Base-by-base conservation (phyloP, 768 basidiomycete genomes). In the Amanita rubescens region DNA sequence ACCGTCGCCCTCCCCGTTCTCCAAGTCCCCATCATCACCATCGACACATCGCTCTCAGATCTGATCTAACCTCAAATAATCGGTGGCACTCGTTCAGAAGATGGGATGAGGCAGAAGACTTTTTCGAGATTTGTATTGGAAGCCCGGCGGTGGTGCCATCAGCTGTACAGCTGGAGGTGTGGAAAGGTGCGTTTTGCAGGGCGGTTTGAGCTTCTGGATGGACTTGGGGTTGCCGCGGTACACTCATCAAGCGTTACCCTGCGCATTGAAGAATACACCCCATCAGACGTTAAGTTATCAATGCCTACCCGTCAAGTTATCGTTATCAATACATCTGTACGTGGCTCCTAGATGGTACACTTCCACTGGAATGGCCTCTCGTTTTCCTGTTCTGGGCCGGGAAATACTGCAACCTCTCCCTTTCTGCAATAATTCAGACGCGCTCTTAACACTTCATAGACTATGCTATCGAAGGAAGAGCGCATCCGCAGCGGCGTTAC, bases 101-200 rank as follows among this genome's bases (percentile, higher is more conserved):
- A 15, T 93, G 85, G 81, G 60, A 70, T 2, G 76, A 83, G 8
- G 88, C 92, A 0, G 80, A 82, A 54, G 85, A 90, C 52, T 83
- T 79, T 57, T 85, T 94, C 47, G 92, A 95, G 68, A 85, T 87
- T 24, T 86, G 85, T 55, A 82, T 84, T 20, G 80, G 78, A 32
- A 76, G 78, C 19, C 86, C 81, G 4, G 85, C 77, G 22, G 70
- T 64, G 9, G 75, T 67, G 37, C 79, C 82, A 0, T 76, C 81
- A 3, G 81, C 85, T 7, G 71, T 94, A 3, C 92, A 95, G 65
- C 67, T 93, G 60, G 92, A 94, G 62, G 92, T 92, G 0, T 70
- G 93, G 93, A 15, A 82, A 84, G 76, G 87, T 86, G 22, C 19
- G 71, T 51, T 3, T 5, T 10, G 24, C 19, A 20, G 5, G 44